A percentile compares a stretch with the other conserved stretches of the same genome.
Conservation (phyloP, 2,329 filamentous ascomycete genomes). For the Penicillium sp. region DNA sequence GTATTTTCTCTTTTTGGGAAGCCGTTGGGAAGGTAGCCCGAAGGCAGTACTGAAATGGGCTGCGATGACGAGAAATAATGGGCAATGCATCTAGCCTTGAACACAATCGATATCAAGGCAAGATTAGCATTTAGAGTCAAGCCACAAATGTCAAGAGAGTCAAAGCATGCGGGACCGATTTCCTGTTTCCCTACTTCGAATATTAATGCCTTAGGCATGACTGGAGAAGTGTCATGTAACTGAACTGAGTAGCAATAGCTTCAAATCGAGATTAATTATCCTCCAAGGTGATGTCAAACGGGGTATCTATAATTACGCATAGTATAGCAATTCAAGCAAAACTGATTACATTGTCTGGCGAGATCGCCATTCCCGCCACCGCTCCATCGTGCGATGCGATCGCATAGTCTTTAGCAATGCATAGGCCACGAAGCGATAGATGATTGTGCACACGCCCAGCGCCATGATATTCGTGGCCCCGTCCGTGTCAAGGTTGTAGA, state of each 20-base stretch:
- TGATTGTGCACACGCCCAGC: constrained; percentile 59
- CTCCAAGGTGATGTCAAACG: neutral
- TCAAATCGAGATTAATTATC: neutral
- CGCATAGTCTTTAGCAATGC: constrained; percentile 30
- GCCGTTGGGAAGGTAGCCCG: no score
- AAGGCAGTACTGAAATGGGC: no score
- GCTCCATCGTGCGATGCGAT: constrained; percentile 19
- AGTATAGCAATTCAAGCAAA: neutral
- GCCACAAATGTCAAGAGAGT: no score
- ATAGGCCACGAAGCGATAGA: constrained; percentile 58
- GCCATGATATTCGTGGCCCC: constrained; percentile 59
- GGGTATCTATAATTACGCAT: neutral
- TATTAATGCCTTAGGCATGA: no score
- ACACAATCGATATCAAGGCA: no score
- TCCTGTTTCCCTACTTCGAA: no score
- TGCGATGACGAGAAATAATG: no score
- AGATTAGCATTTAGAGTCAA: no score
- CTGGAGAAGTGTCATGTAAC: no score
- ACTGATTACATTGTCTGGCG: constrained; percentile 3
- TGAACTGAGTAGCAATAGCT: neutral
- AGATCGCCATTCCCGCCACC: constrained; percentile 23
- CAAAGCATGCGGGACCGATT: no score
- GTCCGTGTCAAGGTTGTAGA: constrained; percentile 64
- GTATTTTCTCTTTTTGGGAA: no score
- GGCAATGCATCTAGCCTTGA: no score